Evolutionary conservation across 257 asterid species (phyloP).

Genomic region (Solanum boliviense): DNA sequence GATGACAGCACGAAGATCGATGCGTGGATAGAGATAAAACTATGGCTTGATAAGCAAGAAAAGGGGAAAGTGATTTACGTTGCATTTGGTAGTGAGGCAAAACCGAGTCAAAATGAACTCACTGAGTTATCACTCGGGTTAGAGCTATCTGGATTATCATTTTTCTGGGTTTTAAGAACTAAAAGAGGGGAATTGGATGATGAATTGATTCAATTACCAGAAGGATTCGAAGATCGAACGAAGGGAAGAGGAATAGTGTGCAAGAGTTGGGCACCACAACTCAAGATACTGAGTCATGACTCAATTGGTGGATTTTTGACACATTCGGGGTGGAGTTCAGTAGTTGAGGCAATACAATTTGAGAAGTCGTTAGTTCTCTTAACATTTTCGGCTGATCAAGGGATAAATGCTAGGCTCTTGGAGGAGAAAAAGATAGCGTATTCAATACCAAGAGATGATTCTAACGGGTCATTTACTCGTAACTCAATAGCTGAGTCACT

Average conservation of each 20-base stretch:
- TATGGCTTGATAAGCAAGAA: background rate
- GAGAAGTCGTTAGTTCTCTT: slow-evolving; percentile 15
- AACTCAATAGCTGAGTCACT: slow-evolving; percentile 6
- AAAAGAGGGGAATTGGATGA: background rate
- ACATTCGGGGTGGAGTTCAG: slow-evolving; percentile 26
- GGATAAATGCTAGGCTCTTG: slow-evolving; percentile 19
- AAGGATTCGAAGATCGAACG: slow-evolving; percentile 15
- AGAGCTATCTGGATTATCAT: slow-evolving; percentile 14
- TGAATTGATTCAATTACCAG: background rate
- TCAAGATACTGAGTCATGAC: slow-evolving; percentile 16
- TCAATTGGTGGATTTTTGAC: slow-evolving; percentile 30
- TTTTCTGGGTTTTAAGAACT: slow-evolving; percentile 21
- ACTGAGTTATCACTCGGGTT: slow-evolving; percentile 19
- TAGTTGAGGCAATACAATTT: slow-evolving; percentile 9
- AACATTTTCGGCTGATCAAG: slow-evolving; percentile 18
- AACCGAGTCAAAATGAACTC: slow-evolving; percentile 14
- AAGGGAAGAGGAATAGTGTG: slow-evolving; percentile 16
- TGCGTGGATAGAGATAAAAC: background rate
- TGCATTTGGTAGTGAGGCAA: slow-evolving; percentile 15
- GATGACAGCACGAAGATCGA: background rate
- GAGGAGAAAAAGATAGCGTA: slow-evolving; percentile 11
- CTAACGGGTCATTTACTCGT: slow-evolving; percentile 2
- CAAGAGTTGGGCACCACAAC: slow-evolving; percentile 25
- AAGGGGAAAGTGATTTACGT: background rate
- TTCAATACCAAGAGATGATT: slow-evolving; percentile 3